Percentiles rank a stretch among this genome's conserved stretches.
Conservation (phyloP, 306 rosid species). For the Cicer judaicum region DNA sequence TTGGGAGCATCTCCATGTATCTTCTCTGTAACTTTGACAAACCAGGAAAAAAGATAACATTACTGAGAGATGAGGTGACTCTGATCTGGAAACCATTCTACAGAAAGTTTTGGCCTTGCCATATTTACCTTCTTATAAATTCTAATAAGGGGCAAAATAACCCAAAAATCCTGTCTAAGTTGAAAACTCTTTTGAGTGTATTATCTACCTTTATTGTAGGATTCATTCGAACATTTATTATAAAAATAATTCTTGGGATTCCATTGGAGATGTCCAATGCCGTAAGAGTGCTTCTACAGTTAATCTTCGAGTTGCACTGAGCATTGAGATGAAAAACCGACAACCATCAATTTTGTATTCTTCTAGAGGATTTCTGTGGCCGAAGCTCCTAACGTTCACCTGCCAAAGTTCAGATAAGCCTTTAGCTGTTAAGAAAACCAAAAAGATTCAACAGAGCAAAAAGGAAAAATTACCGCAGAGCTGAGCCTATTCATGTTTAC, state of each 20-base stretch:
- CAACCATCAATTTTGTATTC: slow-evolving; percentile 98
- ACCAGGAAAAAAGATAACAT: slow-evolving; percentile 23
- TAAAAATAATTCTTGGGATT: slow-evolving; percentile 67
- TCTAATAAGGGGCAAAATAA: neutral
- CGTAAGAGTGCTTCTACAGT: slow-evolving; percentile 89
- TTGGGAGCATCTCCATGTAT: slow-evolving; percentile 28
- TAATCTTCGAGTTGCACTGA: slow-evolving; percentile 88
- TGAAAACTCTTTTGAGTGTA: slow-evolving; percentile 6
- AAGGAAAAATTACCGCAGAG: slow-evolving; percentile 73
- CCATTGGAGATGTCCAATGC: slow-evolving; percentile 93
- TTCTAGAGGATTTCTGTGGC: slow-evolving; percentile 97
- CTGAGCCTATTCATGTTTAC: slow-evolving; percentile 95
- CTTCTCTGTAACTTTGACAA: slow-evolving; percentile 24
- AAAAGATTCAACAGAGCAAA: slow-evolving; percentile 36
- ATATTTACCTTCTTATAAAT: slow-evolving; percentile 9
- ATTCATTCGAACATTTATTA: slow-evolving; percentile 39
- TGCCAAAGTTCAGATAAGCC: slow-evolving; percentile 58
- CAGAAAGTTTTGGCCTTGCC: slow-evolving; percentile 12
- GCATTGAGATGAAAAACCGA: slow-evolving; percentile 97
- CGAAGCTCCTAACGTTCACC: slow-evolving; percentile 95
- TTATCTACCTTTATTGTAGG: slow-evolving; percentile 25
- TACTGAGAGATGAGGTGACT: slow-evolving; percentile 25
- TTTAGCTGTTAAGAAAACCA: slow-evolving; percentile 33
- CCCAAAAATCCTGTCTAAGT: neutral
- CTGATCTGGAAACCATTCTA: slow-evolving; percentile 24